These are phyloP conservation scores for Syzygium oleosum DNA, from an alignment of 345 rosid genomes.

Conservation along the genomic window DNA sequence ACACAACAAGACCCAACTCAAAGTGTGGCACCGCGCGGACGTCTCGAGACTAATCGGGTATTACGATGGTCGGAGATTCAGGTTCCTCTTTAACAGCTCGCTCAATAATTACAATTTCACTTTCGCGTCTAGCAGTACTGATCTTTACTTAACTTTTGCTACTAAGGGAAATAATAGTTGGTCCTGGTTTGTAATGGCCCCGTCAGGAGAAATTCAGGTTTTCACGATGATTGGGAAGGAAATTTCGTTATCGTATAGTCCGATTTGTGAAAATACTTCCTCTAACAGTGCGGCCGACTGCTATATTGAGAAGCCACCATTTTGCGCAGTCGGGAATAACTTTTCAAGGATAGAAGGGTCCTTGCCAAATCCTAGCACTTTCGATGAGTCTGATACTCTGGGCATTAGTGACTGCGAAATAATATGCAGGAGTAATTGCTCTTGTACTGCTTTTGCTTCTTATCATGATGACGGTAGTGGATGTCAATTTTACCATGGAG, in stretches of 20 bases:
- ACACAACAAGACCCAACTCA: background rate
- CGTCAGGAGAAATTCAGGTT: background rate
- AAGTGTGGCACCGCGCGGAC: background rate
- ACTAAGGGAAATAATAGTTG: background rate
- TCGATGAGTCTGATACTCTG: background rate
- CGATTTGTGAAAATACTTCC: background rate
- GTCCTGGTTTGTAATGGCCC: constrained; percentile 1
- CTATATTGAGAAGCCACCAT: background rate
- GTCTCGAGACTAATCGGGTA: background rate
- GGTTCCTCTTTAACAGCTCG: background rate
- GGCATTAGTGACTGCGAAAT: constrained; percentile 1
- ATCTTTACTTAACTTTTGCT: background rate
- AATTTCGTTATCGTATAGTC: background rate
- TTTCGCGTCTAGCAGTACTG: background rate
- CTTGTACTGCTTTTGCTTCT: background rate
- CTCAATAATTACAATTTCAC: background rate
- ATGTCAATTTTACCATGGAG: background rate
- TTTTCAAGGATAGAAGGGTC: background rate
- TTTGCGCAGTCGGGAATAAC: background rate
- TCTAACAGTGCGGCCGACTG: background rate
- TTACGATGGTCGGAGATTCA: background rate
- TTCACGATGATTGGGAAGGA: background rate
- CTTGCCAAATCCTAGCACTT: background rate
- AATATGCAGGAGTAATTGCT: background rate
- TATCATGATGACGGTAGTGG: background rate